Evolutionary conservation across 306 rosid species (phyloP).

Genomic region (Cicer yamashitae): DNA sequence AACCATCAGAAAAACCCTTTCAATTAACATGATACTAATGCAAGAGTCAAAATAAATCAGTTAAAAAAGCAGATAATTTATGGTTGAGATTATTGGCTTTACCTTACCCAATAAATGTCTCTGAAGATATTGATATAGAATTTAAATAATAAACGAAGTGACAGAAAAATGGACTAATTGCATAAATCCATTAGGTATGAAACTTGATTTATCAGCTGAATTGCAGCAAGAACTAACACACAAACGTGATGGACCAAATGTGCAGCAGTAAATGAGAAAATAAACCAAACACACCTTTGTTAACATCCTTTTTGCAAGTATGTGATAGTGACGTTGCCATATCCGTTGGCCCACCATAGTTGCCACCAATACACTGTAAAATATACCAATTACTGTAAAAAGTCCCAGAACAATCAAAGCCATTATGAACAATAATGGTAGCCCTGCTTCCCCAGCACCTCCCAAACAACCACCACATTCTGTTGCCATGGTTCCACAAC

Average conservation of each 20-base stretch:
- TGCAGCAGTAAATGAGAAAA: slow-evolving; percentile 19
- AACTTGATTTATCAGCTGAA: slow-evolving; percentile 4
- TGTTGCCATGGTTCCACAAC: slow-evolving; percentile 93
- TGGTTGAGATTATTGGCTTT: background rate
- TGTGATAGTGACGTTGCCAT: slow-evolving; percentile 99
- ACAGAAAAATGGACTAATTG: slow-evolving; percentile 25
- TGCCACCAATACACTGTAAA: slow-evolving; percentile 97
- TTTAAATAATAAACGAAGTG: slow-evolving; percentile 22
- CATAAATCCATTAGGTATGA: background rate
- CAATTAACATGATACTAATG: slow-evolving; percentile 1
- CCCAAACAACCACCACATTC: slow-evolving; percentile 98
- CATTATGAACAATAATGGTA: slow-evolving; percentile 86
- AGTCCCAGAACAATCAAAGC: slow-evolving; percentile 87
- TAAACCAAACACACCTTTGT: slow-evolving; percentile 73
- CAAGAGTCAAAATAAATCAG: slow-evolving; percentile 32
- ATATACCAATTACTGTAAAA: slow-evolving; percentile 92
- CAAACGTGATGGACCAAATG: slow-evolving; percentile 34
- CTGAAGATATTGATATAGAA: slow-evolving; percentile 7
- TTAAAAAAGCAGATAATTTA: slow-evolving; percentile 8
- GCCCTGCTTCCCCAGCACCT: slow-evolving; percentile 99
- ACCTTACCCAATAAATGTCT: background rate
- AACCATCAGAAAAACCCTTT: background rate
- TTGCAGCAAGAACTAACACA: slow-evolving; percentile 26
- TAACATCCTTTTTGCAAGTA: slow-evolving; percentile 96
- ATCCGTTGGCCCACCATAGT: slow-evolving; percentile 99